Evolutionary conservation across 768 basidiomycete species (phyloP), one percentile per base, ranked within the genome.

Genomic region (Lepiota subincarnata): DNA sequence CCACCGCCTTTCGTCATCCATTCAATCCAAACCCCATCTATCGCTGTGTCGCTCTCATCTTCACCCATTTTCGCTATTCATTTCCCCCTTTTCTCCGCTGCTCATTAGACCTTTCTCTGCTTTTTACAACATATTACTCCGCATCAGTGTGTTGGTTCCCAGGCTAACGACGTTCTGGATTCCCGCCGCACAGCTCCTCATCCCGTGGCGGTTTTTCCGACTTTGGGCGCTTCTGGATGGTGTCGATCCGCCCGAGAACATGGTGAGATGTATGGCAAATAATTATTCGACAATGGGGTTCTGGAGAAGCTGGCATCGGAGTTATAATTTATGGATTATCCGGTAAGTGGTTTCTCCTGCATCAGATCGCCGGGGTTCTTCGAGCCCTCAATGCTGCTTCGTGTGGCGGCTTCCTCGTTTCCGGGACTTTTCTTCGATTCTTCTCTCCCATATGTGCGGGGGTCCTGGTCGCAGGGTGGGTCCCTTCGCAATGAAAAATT

Each of bases 211-310:
- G 10, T 97, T 97, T 74, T 98, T 98, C 75, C 88, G 95, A 1
- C 71, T 97, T 16, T 98, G 95, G 93, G 87, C 95, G 2, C 73
- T 98, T 18, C 66, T 82, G 50, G 91, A 93, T 61, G 91, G 90
- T 0, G 79, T 98, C 31, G 92, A 97, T 61, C 89, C 93, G 0
- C 97, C 96, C 0, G 97, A 99, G 68, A 99, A 99, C 68, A 97
- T 98, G 97, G 80, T 99, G 11, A 81, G 97, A n/a, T 98, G 97
- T 64, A 88, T 98, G 85, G 89, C 84, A 18, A 99, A 98, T 68
- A 98, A 98, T 67, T 98, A 98, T 65, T 97, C 95, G 0, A 81
- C 85, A 0, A 67, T 86, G 8, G 93, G 93, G 0, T 98, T 99
- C 69, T 98, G 97, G 97, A 71, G 93, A 57, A 87, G 86, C 58